These are phyloP conservation scores for Kurtzmaniella cleridarum DNA, from an alignment of 805 yeast species.

Conservation along the genomic window DNA sequence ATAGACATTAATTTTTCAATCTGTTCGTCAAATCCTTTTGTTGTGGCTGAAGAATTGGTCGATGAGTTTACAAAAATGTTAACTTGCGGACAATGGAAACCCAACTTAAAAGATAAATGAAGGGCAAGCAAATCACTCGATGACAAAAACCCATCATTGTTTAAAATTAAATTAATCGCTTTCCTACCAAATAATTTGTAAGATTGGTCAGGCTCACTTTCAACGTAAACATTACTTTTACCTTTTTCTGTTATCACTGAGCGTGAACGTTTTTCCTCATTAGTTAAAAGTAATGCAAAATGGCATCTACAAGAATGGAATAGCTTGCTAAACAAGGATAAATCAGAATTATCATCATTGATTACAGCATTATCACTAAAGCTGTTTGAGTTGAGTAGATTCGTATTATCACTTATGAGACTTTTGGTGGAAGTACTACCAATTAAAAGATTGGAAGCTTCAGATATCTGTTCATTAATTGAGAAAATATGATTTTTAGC, in stretches of 20 bases:
- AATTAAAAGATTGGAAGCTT: constrained; percentile 21
- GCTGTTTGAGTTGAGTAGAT: constrained; percentile 1
- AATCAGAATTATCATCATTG: constrained; percentile 15
- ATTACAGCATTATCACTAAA: constrained; percentile 4
- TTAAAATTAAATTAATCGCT: constrained; percentile 22
- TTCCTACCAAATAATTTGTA: constrained; percentile 10
- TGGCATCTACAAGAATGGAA: constrained; percentile 22
- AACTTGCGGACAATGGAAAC: constrained; percentile 9
- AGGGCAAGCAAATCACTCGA: constrained; percentile 29
- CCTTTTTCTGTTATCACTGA: background rate
- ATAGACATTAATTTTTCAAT: constrained; percentile 7
- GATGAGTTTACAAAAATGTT: constrained; percentile 16
- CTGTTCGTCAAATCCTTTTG: constrained; percentile 12
- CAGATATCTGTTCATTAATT: constrained; percentile 27
- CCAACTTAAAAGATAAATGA: constrained; percentile 19
- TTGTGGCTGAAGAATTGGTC: constrained; percentile 6
- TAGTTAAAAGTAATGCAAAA: constrained; percentile 27
- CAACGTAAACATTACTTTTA: constrained; percentile 1
- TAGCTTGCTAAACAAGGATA: constrained; percentile 19
- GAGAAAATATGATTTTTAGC: constrained; percentile 23
- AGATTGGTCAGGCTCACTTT: constrained; percentile 4
- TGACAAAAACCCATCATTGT: constrained; percentile 28
- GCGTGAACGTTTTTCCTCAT: constrained; percentile 7
- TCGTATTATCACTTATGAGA: constrained; percentile 4
- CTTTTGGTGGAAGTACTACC: constrained; percentile 13